Evolutionary conservation across 768 basidiomycete species (phyloP).

Genomic region (Pulveroboletus ravenelii): DNA sequence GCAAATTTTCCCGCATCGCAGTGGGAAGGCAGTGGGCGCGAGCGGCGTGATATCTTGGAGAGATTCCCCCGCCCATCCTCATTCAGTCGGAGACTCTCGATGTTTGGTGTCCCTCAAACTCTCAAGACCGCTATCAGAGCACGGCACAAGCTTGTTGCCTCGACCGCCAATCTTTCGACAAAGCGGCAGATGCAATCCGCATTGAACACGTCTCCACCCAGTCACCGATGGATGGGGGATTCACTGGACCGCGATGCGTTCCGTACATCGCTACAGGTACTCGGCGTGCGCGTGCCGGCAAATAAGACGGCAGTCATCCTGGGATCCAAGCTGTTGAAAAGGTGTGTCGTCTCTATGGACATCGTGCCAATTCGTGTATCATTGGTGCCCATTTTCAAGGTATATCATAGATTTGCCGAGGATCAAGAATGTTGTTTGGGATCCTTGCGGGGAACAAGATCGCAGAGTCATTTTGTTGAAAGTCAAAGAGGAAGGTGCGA

Average conservation of each 20-base stretch:
- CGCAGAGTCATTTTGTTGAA: slow-evolving; percentile 65
- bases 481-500: slow-evolving; percentile 55
- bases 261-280: slow-evolving; percentile 55
- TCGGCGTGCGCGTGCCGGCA: slow-evolving; percentile 63
- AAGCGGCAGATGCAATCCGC: slow-evolving; percentile 14
- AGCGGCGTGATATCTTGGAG: no score
- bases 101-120: slow-evolving; percentile 15
- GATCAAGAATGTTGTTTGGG: slow-evolving; percentile 52
- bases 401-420: slow-evolving; percentile 65
- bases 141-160: slow-evolving; percentile 2
- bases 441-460: slow-evolving; percentile 44
- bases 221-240: slow-evolving; percentile 46
- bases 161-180: slow-evolving; percentile 1
- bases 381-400: slow-evolving; percentile 34
- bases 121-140: slow-evolving; percentile 3
- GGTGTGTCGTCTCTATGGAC: slow-evolving; percentile 37
- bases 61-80: no score
- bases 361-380: slow-evolving; percentile 7
- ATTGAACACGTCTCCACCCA: slow-evolving; percentile 41
- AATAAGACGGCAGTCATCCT: slow-evolving; percentile 51
- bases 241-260: slow-evolving; percentile 64
- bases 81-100: background rate
- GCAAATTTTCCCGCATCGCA: background rate
- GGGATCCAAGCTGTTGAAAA: slow-evolving; percentile 53
- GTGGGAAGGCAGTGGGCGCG: background rate